A percentile compares a stretch with the other conserved stretches of the same genome.
Conservation (phyloP, 164 flowering plant genomes). For the Liquidambar formosana region DNA sequence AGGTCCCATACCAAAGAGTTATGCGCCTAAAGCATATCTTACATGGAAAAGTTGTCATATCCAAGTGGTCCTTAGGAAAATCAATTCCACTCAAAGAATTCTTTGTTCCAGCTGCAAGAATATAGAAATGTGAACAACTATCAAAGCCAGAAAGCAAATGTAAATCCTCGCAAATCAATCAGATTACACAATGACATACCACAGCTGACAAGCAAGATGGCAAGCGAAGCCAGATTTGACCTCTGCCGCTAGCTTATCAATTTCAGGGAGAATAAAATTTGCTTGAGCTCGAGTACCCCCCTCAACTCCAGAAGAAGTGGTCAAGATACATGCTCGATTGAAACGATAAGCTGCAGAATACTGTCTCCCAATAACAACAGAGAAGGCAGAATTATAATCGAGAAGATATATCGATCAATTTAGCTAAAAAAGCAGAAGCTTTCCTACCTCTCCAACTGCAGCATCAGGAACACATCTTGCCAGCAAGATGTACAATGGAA, state of each 20-base stretch:
- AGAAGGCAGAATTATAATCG: neutral
- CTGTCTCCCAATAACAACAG: conserved; percentile 21
- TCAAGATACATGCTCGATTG: conserved; percentile 48
- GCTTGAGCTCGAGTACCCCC: conserved; percentile 47
- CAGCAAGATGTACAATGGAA: conserved; percentile 65
- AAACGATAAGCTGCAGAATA: conserved; percentile 37
- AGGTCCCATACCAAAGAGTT: neutral
- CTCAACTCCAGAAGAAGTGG: conserved; percentile 35
- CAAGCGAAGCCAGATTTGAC: conserved; percentile 54
- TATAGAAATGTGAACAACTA: neutral
- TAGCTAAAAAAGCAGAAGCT: neutral
- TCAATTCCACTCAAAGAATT: conserved; percentile 26
- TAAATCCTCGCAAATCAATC: neutral
- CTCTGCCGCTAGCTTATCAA: conserved; percentile 56
- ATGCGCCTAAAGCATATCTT: conserved; percentile 11
- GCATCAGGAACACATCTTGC: conserved; percentile 53
- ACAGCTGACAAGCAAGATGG: conserved; percentile 62
- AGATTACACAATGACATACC: conserved; percentile 41
- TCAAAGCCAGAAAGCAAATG: neutral
- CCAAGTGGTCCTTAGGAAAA: conserved; percentile 26
- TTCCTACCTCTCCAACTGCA: conserved; percentile 54
- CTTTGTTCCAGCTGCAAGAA: conserved; percentile 39
- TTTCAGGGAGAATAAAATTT: conserved; percentile 69
- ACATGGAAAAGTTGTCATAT: conserved; percentile 33
- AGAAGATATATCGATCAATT: neutral